Percentiles rank a stretch among this genome's conserved stretches.
Conservation (phyloP, 176 grass and related monocot species). For the Ampelocalamus luodianensis region DNA sequence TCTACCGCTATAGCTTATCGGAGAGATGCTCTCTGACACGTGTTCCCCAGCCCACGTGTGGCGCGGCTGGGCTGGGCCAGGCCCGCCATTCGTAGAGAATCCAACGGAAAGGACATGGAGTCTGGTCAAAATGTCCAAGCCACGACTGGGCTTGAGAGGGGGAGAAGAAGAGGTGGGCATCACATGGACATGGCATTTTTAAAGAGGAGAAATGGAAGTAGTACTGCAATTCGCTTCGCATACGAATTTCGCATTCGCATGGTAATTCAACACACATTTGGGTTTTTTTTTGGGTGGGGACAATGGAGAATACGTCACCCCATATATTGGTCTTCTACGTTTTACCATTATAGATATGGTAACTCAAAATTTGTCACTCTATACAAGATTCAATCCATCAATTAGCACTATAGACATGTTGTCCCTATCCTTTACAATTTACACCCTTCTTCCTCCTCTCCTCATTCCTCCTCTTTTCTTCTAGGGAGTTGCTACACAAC, state of each 20-base stretch:
- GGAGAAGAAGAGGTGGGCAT: background rate
- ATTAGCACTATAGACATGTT: too few species aligned
- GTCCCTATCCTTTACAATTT: too few species aligned
- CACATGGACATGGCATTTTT: conserved; percentile 40
- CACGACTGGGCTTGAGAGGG: background rate
- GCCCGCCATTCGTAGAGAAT: conserved; percentile 17
- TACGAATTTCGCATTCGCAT: background rate
- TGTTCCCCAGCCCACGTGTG: conserved; percentile 41
- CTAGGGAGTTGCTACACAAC: too few species aligned
- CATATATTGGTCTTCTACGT: too few species aligned
- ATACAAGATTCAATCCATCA: too few species aligned
- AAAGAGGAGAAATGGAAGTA: background rate
- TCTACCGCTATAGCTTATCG: background rate
- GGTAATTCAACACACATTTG: background rate
- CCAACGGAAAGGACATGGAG: conserved; percentile 37
- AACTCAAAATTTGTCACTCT: too few species aligned
- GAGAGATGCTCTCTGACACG: conserved; percentile 29
- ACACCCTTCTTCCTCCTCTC: too few species aligned
- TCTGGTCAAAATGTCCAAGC: conserved; percentile 47
- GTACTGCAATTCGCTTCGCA: background rate
- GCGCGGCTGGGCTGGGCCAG: background rate
- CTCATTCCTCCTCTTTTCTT: too few species aligned
- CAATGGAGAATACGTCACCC: too few species aligned
- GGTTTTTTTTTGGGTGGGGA: background rate
- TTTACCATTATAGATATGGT: too few species aligned